These are phyloP conservation scores for Geotrichum reessii DNA, from an alignment of 1,139 yeast genomes.

Conservation along the genomic window DNA sequence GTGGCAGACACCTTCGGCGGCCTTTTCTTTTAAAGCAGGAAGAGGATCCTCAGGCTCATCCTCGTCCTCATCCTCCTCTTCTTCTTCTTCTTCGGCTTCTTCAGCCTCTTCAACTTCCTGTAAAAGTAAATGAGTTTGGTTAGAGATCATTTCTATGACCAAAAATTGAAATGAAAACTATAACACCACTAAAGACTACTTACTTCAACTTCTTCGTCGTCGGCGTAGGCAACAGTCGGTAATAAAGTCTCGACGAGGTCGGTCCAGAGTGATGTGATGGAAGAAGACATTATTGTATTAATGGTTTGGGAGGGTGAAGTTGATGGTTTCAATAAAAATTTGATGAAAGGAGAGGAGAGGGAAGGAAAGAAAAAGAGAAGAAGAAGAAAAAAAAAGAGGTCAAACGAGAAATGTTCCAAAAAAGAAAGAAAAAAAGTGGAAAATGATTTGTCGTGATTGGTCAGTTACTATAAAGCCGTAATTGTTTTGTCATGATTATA, in stretches of 20 bases:
- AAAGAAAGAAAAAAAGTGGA: neutral
- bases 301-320: neutral
- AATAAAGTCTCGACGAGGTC: slow-evolving; percentile 77
- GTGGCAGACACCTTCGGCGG: slow-evolving; percentile 61
- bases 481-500: neutral
- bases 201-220: slow-evolving; percentile 45
- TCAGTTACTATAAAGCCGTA: neutral
- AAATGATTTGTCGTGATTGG: slow-evolving; percentile 6
- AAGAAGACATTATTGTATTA: slow-evolving; percentile 28
- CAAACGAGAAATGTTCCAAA: neutral
- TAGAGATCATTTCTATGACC: neutral
- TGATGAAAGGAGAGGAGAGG: neutral
- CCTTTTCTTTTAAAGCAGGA: slow-evolving; percentile 34
- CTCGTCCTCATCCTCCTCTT: slow-evolving; percentile 37
- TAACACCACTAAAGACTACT: neutral
- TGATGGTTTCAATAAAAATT: neutral
- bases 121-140: slow-evolving; percentile 11
- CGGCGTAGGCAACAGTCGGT: slow-evolving; percentile 84
- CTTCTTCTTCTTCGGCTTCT: slow-evolving; percentile 27
- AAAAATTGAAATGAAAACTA: neutral
- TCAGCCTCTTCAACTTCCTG: slow-evolving; percentile 21
- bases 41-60: slow-evolving; percentile 37
- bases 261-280: slow-evolving; percentile 47
- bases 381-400: neutral
- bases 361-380: neutral